Evolutionary conservation across 768 basidiomycete species (phyloP).

Genomic region (Amyloporia xantha): DNA sequence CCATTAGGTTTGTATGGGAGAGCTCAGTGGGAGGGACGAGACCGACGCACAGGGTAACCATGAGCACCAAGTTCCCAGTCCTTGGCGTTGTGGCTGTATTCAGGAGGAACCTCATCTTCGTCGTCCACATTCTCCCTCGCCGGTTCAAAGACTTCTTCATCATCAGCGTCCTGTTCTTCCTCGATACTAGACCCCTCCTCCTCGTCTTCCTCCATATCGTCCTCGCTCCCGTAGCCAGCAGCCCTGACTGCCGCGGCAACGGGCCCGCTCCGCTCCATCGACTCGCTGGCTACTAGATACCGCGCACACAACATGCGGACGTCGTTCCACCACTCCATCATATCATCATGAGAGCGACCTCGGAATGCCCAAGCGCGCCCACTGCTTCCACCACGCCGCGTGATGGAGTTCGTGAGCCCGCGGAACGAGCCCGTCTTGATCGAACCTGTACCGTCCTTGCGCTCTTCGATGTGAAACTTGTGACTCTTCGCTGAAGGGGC

Average conservation of each 20-base stretch:
- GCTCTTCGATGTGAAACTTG: slow-evolving; percentile 96
- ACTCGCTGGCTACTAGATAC: slow-evolving; percentile 91
- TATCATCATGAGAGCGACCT: slow-evolving; percentile 83
- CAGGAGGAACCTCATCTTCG: slow-evolving; percentile 51
- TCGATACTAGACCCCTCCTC: slow-evolving; percentile 60
- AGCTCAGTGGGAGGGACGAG: too few species aligned
- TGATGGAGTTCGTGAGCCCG: slow-evolving; percentile 23
- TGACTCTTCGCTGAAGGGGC: slow-evolving; percentile 60
- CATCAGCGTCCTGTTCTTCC: slow-evolving; percentile 36
- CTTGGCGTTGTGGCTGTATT: slow-evolving; percentile 47
- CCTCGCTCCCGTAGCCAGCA: slow-evolving; percentile 84
- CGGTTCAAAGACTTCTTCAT: slow-evolving; percentile 44
- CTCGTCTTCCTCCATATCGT: slow-evolving; percentile 52
- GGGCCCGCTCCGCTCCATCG: slow-evolving; percentile 87
- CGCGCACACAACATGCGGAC: slow-evolving; percentile 87
- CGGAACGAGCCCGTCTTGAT: slow-evolving; percentile 51
- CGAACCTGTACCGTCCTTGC: slow-evolving; percentile 74
- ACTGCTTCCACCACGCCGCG: slow-evolving; percentile 26
- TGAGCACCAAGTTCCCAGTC: slow-evolving; percentile 30
- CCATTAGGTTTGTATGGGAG: not conserved
- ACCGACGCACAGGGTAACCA: slow-evolving; percentile 20
- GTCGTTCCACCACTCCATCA: slow-evolving; percentile 99
- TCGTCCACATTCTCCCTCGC: slow-evolving; percentile 34
- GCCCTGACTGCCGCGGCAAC: slow-evolving; percentile 88
- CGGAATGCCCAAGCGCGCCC: slow-evolving; percentile 86